Conservation (phyloP, 768 basidiomycete genomes). For the Leccinum fibrillosum region DNA sequence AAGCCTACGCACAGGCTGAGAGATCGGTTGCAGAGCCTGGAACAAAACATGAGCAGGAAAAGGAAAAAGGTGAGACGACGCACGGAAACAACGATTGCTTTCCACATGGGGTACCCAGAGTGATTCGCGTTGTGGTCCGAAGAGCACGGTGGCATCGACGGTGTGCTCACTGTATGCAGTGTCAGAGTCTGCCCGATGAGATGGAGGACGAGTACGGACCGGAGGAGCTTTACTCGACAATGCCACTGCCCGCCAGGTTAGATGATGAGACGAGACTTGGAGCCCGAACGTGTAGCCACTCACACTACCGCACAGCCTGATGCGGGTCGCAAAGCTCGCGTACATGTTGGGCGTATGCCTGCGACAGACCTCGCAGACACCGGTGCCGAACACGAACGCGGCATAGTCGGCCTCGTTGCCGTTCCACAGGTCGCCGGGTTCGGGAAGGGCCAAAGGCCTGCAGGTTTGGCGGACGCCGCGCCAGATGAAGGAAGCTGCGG, state of each 20-base stretch:
- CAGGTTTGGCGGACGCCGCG: constrained; percentile 43
- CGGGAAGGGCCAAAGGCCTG: constrained; percentile 36
- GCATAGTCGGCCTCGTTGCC: constrained; percentile 55
- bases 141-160: background rate
- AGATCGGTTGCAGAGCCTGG: background rate
- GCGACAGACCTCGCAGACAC: constrained; percentile 55
- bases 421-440: constrained; percentile 38
- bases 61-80: background rate
- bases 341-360: constrained; percentile 37
- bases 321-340: constrained; percentile 45
- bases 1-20: constrained; percentile 14
- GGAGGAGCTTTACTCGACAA: constrained; percentile 15
- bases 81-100: constrained; percentile 21
- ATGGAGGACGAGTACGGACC: constrained; percentile 11
- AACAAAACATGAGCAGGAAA: background rate
- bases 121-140: background rate
- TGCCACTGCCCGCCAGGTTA: constrained; percentile 12
- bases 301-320: constrained; percentile 45
- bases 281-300: constrained; percentile 9
- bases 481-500: constrained; percentile 56
- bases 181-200: background rate
- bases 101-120: constrained; percentile 25
- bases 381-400: constrained; percentile 60
- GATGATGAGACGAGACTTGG: background rate
- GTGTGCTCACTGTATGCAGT: constrained; percentile 12